Evolutionary conservation across 441 rosid species (phyloP).

Genomic region (Isatis lusitanica): DNA sequence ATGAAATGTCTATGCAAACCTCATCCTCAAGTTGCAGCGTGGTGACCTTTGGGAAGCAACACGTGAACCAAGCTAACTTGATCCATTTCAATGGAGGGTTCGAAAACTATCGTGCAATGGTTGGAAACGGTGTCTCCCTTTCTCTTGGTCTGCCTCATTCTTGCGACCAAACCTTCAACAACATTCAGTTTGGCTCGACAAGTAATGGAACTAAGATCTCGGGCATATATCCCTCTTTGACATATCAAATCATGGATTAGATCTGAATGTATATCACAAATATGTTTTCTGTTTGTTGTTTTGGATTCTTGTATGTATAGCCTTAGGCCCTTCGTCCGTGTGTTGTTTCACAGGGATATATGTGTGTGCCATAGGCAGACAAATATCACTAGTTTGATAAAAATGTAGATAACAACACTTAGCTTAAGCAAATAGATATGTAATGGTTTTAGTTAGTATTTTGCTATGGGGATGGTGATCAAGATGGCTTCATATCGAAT

Average conservation of each 20-base stretch:
- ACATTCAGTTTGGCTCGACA: conserved; percentile 49
- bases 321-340: neutral
- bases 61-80: conserved; percentile 25
- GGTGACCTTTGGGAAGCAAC: conserved; percentile 22
- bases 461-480: neutral
- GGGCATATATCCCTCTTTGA: conserved; percentile 11
- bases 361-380: neutral
- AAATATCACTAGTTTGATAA: conserved; percentile 3
- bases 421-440: neutral
- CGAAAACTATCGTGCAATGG: conserved; percentile 39
- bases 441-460: neutral
- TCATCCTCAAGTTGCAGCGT: conserved; percentile 40
- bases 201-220: conserved; percentile 30
- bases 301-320: neutral
- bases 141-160: conserved; percentile 61
- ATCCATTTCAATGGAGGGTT: conserved; percentile 47
- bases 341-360: neutral
- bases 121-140: conserved; percentile 56
- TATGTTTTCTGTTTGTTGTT: conserved; percentile 40
- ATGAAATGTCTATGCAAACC: conserved; percentile 32
- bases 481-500: neutral
- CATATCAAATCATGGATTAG: conserved; percentile 26
- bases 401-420: conserved; percentile 10
- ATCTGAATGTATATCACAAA: conserved; percentile 36
- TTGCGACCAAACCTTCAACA: conserved; percentile 44